Evolutionary conservation across 257 asterid species (phyloP).

Genomic region (Penstemon newberryi): DNA sequence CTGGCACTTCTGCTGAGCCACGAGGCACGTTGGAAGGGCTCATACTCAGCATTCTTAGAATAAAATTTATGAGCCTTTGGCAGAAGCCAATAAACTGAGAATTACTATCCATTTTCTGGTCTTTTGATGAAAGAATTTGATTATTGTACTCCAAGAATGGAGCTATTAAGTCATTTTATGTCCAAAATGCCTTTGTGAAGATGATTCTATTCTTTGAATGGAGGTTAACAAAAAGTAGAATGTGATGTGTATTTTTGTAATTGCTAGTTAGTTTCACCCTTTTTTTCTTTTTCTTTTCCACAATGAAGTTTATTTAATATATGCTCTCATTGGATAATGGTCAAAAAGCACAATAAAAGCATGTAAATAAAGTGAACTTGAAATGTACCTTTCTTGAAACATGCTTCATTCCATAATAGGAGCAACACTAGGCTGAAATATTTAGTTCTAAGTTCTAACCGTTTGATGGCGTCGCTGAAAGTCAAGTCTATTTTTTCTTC

Average conservation of each 20-base stretch:
- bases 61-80: slow-evolving; percentile 2
- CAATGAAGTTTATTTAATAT: background rate
- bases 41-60: slow-evolving; percentile 1
- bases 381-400: slow-evolving; percentile 15
- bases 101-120: slow-evolving; percentile 15
- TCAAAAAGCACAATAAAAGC: slow-evolving; percentile 21
- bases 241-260: background rate
- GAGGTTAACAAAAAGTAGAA: slow-evolving; percentile 27
- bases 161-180: background rate
- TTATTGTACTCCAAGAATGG: background rate
- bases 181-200: slow-evolving; percentile 11
- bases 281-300: background rate
- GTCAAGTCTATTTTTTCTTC: no score
- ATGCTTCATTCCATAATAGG: slow-evolving; percentile 8
- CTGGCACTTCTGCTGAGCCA: background rate
- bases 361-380: background rate
- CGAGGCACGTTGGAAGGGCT: background rate
- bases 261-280: background rate
- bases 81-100: slow-evolving; percentile 1
- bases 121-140: no score
- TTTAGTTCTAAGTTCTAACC: no score
- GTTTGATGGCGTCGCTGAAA: no score
- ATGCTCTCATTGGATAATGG: slow-evolving; percentile 10
- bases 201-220: slow-evolving; percentile 27
- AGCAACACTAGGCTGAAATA: no score